Evolutionary conservation across 352 stramenopile genomes (phyloP), one percentile per base, ranked within the genome.

Genomic region (Phytophthora idaei): DNA sequence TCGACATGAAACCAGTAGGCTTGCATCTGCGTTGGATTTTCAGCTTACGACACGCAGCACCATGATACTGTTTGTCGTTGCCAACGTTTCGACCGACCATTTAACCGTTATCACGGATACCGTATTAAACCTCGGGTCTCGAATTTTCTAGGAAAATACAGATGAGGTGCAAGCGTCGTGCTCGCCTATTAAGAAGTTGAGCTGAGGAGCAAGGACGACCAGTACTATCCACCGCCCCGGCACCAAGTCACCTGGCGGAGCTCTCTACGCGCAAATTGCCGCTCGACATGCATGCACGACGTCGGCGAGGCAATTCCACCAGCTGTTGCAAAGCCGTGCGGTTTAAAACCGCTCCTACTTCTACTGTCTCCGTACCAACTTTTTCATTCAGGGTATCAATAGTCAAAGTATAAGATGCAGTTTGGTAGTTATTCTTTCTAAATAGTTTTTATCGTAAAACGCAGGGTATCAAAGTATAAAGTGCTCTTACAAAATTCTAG

Each of bases 251-350:
- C 32, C 32, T 37, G 21, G 21, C n/a, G 25, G 10, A 63, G 57
- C 56, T 63, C 56, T 57, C 45, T 64, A 36, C 42, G 28, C 36
- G 47, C 37, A 50, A 44, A 31, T 55, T 44, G 48, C 48, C 7
- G 31, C 31, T 31, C 29, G 32, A 46, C 32, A 17, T 32, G 31
- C 48, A 36, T 41, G 32, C 32, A 37, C 32, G 32, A 15, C 32
- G 8, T 37, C 32, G 32, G 5, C 32, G 6, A 12, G 21, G 21
- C 21, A 21, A 21, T 21, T 21, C 6, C 15, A 17, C 9, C 57
- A 64, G 47, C 9, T 64, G 57, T 41, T 56, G 45, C 57, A 64
- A 31, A 57, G 27, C 45, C 32, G 36, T 49, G 57, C 50, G 8
- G 15, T 12, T 12, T 37, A 37, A 37, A 12, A 47, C 51, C 32